Evolutionary conservation across 1,284 basidiomycete species (phyloP).

Genomic region (Tremellales sp.): DNA sequence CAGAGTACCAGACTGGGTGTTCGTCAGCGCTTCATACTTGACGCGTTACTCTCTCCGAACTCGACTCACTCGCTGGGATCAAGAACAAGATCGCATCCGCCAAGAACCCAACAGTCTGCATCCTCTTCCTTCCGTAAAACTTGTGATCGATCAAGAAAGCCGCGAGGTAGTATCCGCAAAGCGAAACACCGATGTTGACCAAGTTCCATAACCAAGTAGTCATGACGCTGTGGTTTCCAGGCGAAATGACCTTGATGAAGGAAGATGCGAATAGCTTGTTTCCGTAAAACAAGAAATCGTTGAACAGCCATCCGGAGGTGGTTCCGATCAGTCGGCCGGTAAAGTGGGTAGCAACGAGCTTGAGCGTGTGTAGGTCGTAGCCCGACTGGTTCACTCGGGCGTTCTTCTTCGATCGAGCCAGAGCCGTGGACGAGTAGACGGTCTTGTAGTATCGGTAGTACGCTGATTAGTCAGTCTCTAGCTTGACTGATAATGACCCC

Average conservation of each 20-base stretch:
- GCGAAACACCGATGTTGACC: conserved; percentile 51
- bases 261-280: conserved; percentile 49
- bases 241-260: conserved; percentile 53
- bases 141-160: conserved; percentile 57
- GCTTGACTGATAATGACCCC: neutral
- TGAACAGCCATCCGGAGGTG: conserved; percentile 53
- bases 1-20: conserved; percentile 17
- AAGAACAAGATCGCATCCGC: conserved; percentile 51
- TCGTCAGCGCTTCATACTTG: neutral
- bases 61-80: conserved; percentile 31
- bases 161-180: conserved; percentile 55
- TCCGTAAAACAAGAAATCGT: conserved; percentile 55
- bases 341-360: conserved; percentile 53
- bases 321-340: conserved; percentile 53
- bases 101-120: conserved; percentile 55
- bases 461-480: conserved; percentile 14
- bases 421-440: conserved; percentile 43
- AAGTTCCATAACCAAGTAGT: conserved; percentile 55
- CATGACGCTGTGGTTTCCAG: conserved; percentile 45
- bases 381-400: conserved; percentile 51
- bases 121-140: conserved; percentile 49
- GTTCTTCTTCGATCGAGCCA: conserved; percentile 51
- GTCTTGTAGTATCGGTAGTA: conserved; percentile 56
- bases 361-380: conserved; percentile 53
- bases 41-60: neutral